phyloP scores from a whole-genome alignment of 306 rosid species.

The Ochetophila trinervis region DNA sequence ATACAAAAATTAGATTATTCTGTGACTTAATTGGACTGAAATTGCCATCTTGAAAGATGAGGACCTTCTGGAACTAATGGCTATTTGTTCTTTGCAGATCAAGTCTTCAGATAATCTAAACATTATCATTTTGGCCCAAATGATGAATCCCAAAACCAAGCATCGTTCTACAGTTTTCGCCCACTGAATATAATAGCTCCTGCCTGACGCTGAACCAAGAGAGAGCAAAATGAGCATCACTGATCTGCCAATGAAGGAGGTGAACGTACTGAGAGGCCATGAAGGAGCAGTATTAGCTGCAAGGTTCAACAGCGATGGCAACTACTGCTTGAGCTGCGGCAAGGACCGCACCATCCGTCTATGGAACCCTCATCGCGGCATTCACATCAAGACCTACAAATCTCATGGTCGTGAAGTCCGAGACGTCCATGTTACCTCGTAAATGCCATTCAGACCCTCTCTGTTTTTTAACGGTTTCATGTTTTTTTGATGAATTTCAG shows the following conservation, averaged over 20 bases:
- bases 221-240: constrained; percentile 41
- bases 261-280: constrained; percentile 66
- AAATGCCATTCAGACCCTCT: constrained; percentile 15
- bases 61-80: no score
- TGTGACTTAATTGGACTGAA: background rate
- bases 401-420: constrained; percentile 89
- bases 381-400: constrained; percentile 89
- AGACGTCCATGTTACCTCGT: constrained; percentile 81
- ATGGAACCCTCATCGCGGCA: constrained; percentile 95
- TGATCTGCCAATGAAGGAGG: constrained; percentile 62
- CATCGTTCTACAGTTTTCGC: no score
- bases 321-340: constrained; percentile 75
- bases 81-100: constrained; percentile 40
- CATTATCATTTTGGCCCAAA: no score
- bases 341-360: constrained; percentile 93
- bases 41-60: no score
- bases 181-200: no score
- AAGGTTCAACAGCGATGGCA: constrained; percentile 76
- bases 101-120: constrained; percentile 12
- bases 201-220: background rate
- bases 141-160: no score
- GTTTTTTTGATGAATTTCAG: background rate
- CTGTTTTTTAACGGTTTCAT: background rate
- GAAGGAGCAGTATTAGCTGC: constrained; percentile 78
- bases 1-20: no score